phyloP scores from a whole-genome alignment of 192 early-diverging fungal species.

The Backusella tuberculispora region DNA sequence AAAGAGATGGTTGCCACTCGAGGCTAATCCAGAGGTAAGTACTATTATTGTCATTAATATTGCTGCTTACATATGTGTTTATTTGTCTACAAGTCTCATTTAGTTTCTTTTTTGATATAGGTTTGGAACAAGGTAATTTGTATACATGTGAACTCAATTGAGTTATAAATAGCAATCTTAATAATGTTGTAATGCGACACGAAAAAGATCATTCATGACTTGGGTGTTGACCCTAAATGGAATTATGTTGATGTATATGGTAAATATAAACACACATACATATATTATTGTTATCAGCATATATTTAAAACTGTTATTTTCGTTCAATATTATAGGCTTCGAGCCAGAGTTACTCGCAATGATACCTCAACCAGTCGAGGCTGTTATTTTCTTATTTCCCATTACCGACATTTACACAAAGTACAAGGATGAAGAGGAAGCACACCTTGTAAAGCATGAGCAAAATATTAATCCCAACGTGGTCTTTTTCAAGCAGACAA shows the following conservation, averaged over 20 bases:
- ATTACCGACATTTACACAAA: slow-evolving; percentile 62
- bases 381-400: slow-evolving; percentile 91
- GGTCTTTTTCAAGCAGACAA: slow-evolving; percentile 87
- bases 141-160: background rate
- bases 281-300: background rate
- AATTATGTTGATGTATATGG: slow-evolving; percentile 83
- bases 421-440: slow-evolving; percentile 53
- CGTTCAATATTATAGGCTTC: slow-evolving; percentile 53
- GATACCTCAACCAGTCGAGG: slow-evolving; percentile 81
- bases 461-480: slow-evolving; percentile 61
- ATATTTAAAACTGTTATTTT: background rate
- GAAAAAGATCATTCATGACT: slow-evolving; percentile 62
- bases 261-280: slow-evolving; percentile 30
- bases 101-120: slow-evolving; percentile 33
- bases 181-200: background rate
- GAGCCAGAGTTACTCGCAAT: slow-evolving; percentile 83
- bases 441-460: slow-evolving; percentile 48
- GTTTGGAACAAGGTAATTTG: slow-evolving; percentile 64
- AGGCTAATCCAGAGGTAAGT: slow-evolving; percentile 84
- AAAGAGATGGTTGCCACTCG: slow-evolving; percentile 81
- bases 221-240: slow-evolving; percentile 67
- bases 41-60: background rate
- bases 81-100: too few relatives aligned
- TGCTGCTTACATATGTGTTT: too few relatives aligned
- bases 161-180: background rate